Conservation (phyloP, 2,329 filamentous ascomycete species). For the Arthrobotrys pseudoclavata region DNA sequence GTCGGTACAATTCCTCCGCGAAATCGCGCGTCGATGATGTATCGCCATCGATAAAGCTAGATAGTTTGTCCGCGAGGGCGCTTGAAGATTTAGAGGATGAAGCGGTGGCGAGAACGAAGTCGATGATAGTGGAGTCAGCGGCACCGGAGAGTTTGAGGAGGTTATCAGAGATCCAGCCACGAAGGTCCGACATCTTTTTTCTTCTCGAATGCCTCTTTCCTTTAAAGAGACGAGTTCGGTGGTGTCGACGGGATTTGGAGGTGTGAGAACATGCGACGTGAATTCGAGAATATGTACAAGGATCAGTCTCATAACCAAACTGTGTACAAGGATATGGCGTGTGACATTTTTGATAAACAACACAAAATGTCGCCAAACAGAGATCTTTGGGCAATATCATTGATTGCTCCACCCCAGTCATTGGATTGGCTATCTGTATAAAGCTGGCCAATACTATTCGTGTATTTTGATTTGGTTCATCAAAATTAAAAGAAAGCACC, state of each 20-base stretch:
- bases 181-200: constrained; percentile 60
- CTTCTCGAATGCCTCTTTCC: background rate
- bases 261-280: constrained; percentile 29
- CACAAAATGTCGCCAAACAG: background rate
- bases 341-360: constrained; percentile 11
- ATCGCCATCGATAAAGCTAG: constrained; percentile 69
- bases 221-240: constrained; percentile 1
- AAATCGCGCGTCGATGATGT: constrained; percentile 67
- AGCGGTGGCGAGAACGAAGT: constrained; percentile 72
- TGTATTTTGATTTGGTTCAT: no score
- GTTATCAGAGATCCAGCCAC: constrained; percentile 63
- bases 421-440: no score
- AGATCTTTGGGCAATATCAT: no score
- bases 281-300: constrained; percentile 19
- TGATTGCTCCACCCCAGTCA: no score
- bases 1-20: constrained; percentile 64
- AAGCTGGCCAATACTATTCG: no score
- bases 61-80: constrained; percentile 70
- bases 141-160: constrained; percentile 69
- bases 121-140: constrained; percentile 72
- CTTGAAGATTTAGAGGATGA: constrained; percentile 69
- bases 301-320: background rate
- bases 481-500: no score
- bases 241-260: constrained; percentile 5
- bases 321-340: background rate